Base-by-base conservation (phyloP, 176 grass and related monocot genomes). In the Themeda triandra region DNA sequence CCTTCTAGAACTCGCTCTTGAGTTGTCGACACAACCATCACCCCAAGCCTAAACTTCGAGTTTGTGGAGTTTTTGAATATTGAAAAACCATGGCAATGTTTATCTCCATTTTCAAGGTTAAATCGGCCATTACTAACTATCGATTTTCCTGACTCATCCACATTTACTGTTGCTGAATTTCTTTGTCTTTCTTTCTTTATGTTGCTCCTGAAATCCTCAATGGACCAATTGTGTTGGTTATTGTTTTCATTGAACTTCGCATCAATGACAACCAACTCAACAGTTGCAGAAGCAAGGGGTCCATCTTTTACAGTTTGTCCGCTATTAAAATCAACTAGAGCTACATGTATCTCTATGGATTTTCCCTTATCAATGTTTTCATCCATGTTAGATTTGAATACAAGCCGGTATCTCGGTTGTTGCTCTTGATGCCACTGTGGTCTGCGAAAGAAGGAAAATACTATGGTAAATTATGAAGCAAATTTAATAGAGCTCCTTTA, bases 211-310 rank as follows among this genome's bases (percentile, higher is more conserved):
- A 64, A 64, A 14, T 64, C 62, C 62, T 64, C 5, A 2, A 4
- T 64, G 27, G 62, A 64, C 62, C 62, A 64, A 31, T 10, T 74
- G 71, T 11, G 13, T 74, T 19, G 28, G 46, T 2, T 74, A 53
- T 30, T 0, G 2, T 68, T 17, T 68, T 68, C 8, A 68, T 74
- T 53, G 42, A 73, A 73, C 3, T 73, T 3, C 30, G 42, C 42
- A 0, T 51, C 17, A 32, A 74, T 4, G 2, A 74, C 71, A 31
- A 74, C 71, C 45, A 74, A 21, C 71, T 10, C 49, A 12, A 74
- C 45, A 18, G 0, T 14, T 31, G 45, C 71, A 74, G 71, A 74
- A 74, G 71, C 44, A 74, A 74, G 71, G 45, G 71, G 71, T 74
- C 6, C 13, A 23, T 17, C 9, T 11, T 21, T 29, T 51, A 49